Evolutionary conservation across 2,329 filamentous ascomycete genomes (phyloP).

Genomic region (Colletotrichum gigasporum): DNA sequence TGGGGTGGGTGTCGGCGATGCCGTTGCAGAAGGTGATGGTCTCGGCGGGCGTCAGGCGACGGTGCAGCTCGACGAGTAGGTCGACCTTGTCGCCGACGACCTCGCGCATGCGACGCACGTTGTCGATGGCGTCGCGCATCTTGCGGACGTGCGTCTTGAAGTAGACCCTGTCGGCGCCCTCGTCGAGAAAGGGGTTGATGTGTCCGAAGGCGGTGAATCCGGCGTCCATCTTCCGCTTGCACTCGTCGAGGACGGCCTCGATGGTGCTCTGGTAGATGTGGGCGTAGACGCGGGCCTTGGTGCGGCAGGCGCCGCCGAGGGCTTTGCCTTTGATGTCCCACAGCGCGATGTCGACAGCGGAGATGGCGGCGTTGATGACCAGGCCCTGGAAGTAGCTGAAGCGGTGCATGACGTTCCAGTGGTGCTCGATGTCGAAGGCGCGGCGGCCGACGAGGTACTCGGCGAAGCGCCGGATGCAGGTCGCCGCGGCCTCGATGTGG

Average conservation of each 20-base stretch:
- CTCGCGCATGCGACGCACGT: background rate
- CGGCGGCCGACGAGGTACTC: background rate
- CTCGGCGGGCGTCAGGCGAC: slow-evolving; percentile 5
- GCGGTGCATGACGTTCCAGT: too few relatives aligned
- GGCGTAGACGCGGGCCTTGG: slow-evolving; percentile 22
- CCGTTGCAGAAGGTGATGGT: slow-evolving; percentile 10
- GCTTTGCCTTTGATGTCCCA: background rate
- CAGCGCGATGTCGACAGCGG: too few relatives aligned
- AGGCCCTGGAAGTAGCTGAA: too few relatives aligned
- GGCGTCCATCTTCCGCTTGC: slow-evolving; percentile 4
- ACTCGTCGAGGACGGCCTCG: slow-evolving; percentile 2
- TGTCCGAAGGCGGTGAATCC: slow-evolving; percentile 8
- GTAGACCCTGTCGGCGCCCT: slow-evolving; percentile 3
- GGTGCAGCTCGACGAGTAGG: background rate
- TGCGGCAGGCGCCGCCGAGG: slow-evolving; percentile 24
- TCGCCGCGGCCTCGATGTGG: slow-evolving; percentile 5
- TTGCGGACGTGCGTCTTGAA: slow-evolving; percentile 15
- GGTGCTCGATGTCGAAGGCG: too few relatives aligned
- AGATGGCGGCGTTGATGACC: too few relatives aligned
- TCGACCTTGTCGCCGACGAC: slow-evolving; percentile 1
- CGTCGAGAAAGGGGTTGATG: slow-evolving; percentile 8
- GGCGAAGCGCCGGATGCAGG: slow-evolving; percentile 6
- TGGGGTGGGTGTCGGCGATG: background rate
- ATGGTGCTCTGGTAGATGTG: slow-evolving; percentile 21
- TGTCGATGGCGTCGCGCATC: slow-evolving; percentile 10